Percentiles rank a stretch among this genome's conserved stretches.
phyloP scores from a whole-genome alignment of 2,329 filamentous ascomycete genomes.

The Cytospora piceicola region DNA sequence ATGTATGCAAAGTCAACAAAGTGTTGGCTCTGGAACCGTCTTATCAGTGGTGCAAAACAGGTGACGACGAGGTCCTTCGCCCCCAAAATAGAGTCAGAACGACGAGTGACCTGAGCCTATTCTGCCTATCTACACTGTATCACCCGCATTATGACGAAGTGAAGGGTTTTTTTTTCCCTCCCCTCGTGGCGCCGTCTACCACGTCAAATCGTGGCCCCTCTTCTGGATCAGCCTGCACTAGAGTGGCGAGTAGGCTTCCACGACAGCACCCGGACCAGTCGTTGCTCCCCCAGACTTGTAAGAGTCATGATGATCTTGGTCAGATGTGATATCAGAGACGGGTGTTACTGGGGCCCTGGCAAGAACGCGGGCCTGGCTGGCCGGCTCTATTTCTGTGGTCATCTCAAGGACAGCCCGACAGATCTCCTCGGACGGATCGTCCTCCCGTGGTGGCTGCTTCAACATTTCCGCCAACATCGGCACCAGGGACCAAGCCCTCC shows the following conservation, averaged over 20 bases:
- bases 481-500: too few species aligned
- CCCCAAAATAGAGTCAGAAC: neutral
- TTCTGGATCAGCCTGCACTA: conserved; percentile 6
- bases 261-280: conserved; percentile 14
- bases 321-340: conserved; percentile 17
- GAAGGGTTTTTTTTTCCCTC: neutral
- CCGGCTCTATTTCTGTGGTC: conserved; percentile 11
- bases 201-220: conserved; percentile 20
- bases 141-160: conserved; percentile 8
- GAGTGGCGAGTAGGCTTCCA: conserved; percentile 10
- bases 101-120: neutral
- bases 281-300: neutral
- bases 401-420: neutral
- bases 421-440: conserved; percentile 1
- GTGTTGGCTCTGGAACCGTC: neutral
- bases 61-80: neutral
- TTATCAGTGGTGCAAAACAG: neutral
- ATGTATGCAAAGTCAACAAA: conserved; percentile 7
- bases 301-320: conserved; percentile 23
- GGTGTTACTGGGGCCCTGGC: conserved; percentile 3
- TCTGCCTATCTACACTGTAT: neutral
- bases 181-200: conserved; percentile 17
- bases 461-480: neutral
- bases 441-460: neutral
- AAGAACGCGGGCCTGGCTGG: neutral